phyloP scores from a whole-genome alignment of 345 rosid genomes.

The Brassica napus region DNA sequence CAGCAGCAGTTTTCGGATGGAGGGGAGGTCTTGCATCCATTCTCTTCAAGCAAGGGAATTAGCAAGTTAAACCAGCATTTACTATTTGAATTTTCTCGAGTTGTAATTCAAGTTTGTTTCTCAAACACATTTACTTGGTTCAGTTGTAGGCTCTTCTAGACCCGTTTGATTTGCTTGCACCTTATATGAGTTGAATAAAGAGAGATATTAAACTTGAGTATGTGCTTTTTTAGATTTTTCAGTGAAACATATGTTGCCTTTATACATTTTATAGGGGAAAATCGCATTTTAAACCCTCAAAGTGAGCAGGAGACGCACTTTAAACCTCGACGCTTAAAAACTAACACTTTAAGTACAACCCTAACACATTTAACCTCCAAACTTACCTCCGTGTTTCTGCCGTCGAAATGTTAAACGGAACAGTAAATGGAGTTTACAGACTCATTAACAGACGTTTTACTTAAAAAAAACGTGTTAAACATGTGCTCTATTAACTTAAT shows the following conservation, averaged over 20 bases:
- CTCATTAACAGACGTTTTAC: no score
- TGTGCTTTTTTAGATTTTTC: slow-evolving; percentile 9
- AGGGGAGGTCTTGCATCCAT: slow-evolving; percentile 66
- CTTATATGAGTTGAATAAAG: slow-evolving; percentile 7
- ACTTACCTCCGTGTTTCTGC: no score
- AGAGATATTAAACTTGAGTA: slow-evolving; percentile 6
- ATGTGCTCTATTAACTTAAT: no score
- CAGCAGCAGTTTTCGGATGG: slow-evolving; percentile 66
- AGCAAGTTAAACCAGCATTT: slow-evolving; percentile 16
- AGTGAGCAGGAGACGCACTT: no score
- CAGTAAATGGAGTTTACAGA: no score
- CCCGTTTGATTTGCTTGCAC: not conserved
- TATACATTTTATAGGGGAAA: not conserved
- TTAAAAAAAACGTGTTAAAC: no score
- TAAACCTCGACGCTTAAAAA: no score
- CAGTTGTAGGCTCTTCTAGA: slow-evolving; percentile 14
- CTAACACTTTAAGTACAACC: no score
- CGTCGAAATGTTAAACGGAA: no score
- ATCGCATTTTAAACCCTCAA: no score
- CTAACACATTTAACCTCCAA: no score
- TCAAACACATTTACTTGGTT: slow-evolving; percentile 19
- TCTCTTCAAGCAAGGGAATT: slow-evolving; percentile 63
- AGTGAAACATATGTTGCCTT: not conserved
- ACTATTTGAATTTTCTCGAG: no score
- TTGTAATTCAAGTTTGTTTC: slow-evolving; percentile 23